Evolutionary conservation across 306 rosid genomes (phyloP), one percentile per base, ranked within the genome.

Genomic region (Astragalus membranaceus): DNA sequence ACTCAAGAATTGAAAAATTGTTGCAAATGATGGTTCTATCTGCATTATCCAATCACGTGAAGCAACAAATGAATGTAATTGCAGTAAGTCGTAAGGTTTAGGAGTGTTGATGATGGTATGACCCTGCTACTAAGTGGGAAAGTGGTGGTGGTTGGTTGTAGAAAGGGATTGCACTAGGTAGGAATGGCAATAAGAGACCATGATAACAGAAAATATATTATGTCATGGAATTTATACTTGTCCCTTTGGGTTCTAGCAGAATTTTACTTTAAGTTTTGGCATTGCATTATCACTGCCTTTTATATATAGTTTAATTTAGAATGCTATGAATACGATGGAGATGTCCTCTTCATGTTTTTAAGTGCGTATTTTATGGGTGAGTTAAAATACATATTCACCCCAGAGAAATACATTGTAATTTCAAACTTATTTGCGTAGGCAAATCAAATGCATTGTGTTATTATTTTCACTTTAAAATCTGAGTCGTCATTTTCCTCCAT

Each of bases 81-180:
- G 62, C 51, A 65, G 74, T 73, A 69, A 67, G 41, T 41, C 32
- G 56, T 61, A 69, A 74, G 72, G 75, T 32, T 42, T 64, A 62
- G 37, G n/a, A 74, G 64, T 78, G 58, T 59, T 48, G 13, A 68
- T 72, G 72, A 64, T 57, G 73, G 64, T 30, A 54, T 63, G 59
- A 11, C 5, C 54, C 35, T 20, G 7, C 37, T 44, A 49, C 66
- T 64, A 61, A 29, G 68, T 58, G 57, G 65, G 72, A 17, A 83
- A 75, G 88, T 82, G 86, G 87, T n/a, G 80, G 86, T n/a, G 80
- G 86, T 85, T 43, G 96, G 82, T 89, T 83, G 33, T 37, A 13
- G 88, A 79, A 79, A 75, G 58, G 73, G 85, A 77, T 82, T 71
- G 81, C 72, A 39, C 42, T 32, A 10, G 15, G 30, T 26, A 65